A percentile compares a stretch with the other conserved stretches of the same genome.
Evolutionary conservation across 345 rosid species (phyloP).

Genomic region (Pugionium dolabratum): DNA sequence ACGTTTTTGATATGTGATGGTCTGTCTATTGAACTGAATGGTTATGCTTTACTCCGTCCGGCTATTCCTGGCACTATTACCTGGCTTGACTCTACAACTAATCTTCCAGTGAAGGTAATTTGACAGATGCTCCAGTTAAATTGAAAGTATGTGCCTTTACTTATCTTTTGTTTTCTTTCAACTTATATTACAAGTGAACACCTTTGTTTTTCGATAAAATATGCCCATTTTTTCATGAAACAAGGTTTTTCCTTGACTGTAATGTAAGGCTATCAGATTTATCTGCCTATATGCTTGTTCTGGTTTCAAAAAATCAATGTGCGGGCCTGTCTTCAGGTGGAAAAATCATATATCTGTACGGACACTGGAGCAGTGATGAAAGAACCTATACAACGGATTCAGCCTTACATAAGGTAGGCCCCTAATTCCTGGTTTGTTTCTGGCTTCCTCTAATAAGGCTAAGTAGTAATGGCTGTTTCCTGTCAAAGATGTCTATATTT

Average conservation of each 20-base stretch:
- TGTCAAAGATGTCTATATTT: constrained; percentile 2
- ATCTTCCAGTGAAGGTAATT: constrained; percentile 82
- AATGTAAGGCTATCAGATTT: constrained; percentile 8
- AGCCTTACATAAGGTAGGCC: constrained; percentile 67
- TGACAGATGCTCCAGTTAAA: background rate
- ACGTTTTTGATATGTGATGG: constrained; percentile 57
- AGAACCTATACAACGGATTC: constrained; percentile 61
- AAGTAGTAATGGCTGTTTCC: background rate
- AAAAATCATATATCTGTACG: constrained; percentile 83
- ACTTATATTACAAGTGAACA: constrained; percentile 1
- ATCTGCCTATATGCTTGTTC: constrained; percentile 13
- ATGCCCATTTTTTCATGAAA: background rate
- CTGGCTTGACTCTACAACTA: constrained; percentile 95
- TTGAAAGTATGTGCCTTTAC: constrained; percentile 1
- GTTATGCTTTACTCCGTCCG: constrained; percentile 86
- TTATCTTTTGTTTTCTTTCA: background rate
- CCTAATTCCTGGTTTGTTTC: constrained; percentile 12
- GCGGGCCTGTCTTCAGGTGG: constrained; percentile 55
- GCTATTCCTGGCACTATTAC: constrained; percentile 76
- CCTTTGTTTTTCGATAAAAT: constrained; percentile 1
- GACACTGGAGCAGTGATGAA: constrained; percentile 91
- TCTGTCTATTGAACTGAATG: constrained; percentile 73
- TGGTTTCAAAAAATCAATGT: constrained; percentile 12
- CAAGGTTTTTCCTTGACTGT: constrained; percentile 17
- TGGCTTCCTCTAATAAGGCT: constrained; percentile 15